A percentile compares a stretch with the other conserved stretches of the same genome.
Evolutionary conservation across 2,329 filamentous ascomycete species (phyloP).

Genomic region (Aspergillus intermedius): DNA sequence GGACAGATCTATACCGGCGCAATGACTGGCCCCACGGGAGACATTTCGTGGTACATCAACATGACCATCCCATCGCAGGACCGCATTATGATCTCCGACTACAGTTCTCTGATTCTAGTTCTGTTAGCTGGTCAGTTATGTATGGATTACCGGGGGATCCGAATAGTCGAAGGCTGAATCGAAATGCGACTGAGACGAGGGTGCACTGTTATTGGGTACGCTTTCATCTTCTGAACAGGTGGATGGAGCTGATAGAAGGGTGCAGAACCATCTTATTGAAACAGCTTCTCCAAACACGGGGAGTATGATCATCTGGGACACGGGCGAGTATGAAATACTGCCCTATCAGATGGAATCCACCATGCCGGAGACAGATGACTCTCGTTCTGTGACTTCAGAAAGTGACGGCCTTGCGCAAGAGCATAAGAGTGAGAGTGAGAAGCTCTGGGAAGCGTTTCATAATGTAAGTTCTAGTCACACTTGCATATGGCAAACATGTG

Average conservation of each 20-base stretch:
- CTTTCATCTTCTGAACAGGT: neutral
- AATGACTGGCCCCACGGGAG: conserved; percentile 42
- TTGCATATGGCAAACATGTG: neutral
- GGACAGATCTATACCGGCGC: conserved; percentile 41
- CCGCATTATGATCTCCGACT: conserved; percentile 63
- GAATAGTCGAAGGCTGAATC: conserved; percentile 48
- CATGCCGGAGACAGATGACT: conserved; percentile 28
- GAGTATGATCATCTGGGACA: conserved; percentile 58
- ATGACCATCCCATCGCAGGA: conserved; percentile 64
- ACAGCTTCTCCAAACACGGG: conserved; percentile 50
- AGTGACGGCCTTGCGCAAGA: conserved; percentile 2
- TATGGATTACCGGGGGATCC: conserved; percentile 56
- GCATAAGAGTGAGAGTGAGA: conserved; percentile 30
- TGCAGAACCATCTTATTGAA: conserved; percentile 56
- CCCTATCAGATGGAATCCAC: conserved; percentile 32
- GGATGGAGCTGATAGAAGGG: neutral
- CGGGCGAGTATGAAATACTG: conserved; percentile 52
- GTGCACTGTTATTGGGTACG: conserved; percentile 55
- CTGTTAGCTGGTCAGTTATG: conserved; percentile 59
- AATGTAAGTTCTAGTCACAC: conserved; percentile 19
- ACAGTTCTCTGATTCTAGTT: conserved; percentile 62
- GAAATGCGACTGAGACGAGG: conserved; percentile 57
- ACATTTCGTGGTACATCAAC: conserved; percentile 66
- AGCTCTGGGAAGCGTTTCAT: conserved; percentile 48
- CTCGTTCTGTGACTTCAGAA: conserved; percentile 16